Percentiles rank a stretch among this genome's conserved stretches.
Conservation (phyloP, 352 stramenopile genomes). For the Phytophthora hybrid region DNA sequence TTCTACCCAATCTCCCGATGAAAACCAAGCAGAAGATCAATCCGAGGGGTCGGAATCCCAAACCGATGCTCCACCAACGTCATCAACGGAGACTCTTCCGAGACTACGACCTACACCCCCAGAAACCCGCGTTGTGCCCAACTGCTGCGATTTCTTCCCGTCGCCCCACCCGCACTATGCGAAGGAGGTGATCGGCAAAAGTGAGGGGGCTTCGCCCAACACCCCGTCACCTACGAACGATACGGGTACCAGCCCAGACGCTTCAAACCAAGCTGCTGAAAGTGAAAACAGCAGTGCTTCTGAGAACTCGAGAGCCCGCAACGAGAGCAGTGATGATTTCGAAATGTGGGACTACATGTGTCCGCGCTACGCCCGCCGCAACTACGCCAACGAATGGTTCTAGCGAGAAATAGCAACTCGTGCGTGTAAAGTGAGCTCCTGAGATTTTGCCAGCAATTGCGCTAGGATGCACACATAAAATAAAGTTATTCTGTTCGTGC, state of each 20-base stretch:
- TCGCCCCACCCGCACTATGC: slow-evolving; percentile 43
- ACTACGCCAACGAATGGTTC: slow-evolving; percentile 60
- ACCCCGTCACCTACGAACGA: slow-evolving; percentile 8
- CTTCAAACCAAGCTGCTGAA: slow-evolving; percentile 11
- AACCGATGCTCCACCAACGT: slow-evolving; percentile 12
- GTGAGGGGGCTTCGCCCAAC: slow-evolving; percentile 13
- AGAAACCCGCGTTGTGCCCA: slow-evolving; percentile 29
- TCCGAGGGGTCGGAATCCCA: slow-evolving; percentile 11
- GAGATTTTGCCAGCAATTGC: slow-evolving; percentile 23
- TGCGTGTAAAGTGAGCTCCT: slow-evolving; percentile 28
- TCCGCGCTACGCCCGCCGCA: slow-evolving; percentile 48
- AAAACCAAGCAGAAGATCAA: slow-evolving; percentile 23
- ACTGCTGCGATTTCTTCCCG: slow-evolving; percentile 50
- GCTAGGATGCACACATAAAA: slow-evolving; percentile 21
- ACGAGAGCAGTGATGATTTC: slow-evolving; percentile 40
- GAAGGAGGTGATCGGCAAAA: slow-evolving; percentile 40
- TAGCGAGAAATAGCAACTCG: slow-evolving; percentile 23
- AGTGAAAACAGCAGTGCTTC: slow-evolving; percentile 11
- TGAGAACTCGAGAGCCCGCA: slow-evolving; percentile 4
- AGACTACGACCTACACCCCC: slow-evolving; percentile 30
- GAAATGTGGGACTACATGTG: slow-evolving; percentile 73
- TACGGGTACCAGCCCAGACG: background rate
- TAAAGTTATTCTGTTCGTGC: slow-evolving; percentile 23
- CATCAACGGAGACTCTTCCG: slow-evolving; percentile 30
- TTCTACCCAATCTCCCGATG: slow-evolving; percentile 15